phyloP scores from a whole-genome alignment of 257 asterid genomes.

The Linaria vulgaris region DNA sequence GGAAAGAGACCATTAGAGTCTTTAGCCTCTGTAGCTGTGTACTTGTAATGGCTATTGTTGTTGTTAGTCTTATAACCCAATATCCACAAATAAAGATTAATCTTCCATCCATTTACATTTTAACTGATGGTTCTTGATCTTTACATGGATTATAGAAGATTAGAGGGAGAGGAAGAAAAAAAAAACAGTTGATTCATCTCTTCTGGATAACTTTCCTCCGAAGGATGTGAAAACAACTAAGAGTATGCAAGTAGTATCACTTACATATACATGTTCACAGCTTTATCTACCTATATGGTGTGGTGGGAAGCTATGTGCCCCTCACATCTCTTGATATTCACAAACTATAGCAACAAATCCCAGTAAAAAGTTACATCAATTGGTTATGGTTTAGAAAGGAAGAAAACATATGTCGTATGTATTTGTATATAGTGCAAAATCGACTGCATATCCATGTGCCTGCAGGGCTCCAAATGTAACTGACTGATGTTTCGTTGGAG shows the following conservation, averaged over 20 bases:
- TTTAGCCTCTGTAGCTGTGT: no score
- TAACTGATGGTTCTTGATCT: background rate
- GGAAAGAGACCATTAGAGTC: background rate
- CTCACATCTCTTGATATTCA: background rate
- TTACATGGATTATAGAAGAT: background rate
- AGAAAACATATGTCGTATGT: no score
- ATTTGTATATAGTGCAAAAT: no score
- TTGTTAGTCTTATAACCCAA: background rate
- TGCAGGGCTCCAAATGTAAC: background rate
- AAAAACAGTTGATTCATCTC: background rate
- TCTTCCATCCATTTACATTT: no score
- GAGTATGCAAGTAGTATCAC: background rate
- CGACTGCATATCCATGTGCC: background rate
- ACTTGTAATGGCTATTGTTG: background rate
- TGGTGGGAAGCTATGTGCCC: background rate
- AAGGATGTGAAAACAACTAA: background rate
- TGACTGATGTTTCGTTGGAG: background rate
- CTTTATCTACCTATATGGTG: background rate
- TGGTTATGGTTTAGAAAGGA: background rate
- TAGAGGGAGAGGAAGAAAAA: background rate
- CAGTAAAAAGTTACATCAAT: background rate
- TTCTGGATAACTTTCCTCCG: background rate
- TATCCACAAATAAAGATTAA: no score
- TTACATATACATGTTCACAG: background rate
- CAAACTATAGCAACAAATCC: background rate